Evolutionary conservation across 2,329 filamentous ascomycete genomes (phyloP).

Genomic region (Diaporthe amygdali): DNA sequence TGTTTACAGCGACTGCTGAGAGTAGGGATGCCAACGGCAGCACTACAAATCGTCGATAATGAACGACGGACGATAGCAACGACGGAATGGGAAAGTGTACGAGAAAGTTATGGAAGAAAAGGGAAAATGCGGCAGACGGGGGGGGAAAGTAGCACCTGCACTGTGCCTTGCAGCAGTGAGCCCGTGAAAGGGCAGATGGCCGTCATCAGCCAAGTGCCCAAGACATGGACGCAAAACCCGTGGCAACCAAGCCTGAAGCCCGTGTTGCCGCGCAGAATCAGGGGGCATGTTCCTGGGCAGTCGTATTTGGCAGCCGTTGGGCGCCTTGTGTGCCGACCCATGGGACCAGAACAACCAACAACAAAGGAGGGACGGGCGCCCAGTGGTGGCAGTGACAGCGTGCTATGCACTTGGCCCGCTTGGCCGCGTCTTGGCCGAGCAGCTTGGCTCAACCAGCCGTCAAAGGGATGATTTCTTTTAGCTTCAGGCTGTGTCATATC

Average conservation of each 20-base stretch:
- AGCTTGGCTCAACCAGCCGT: background rate
- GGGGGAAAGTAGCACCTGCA: background rate
- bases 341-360: background rate
- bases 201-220: slow-evolving; percentile 15
- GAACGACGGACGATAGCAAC: background rate
- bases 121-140: background rate
- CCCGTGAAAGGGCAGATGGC: background rate
- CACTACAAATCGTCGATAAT: background rate
- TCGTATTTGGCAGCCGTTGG: slow-evolving; percentile 9
- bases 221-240: slow-evolving; percentile 1
- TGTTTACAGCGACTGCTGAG: slow-evolving; percentile 6
- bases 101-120: background rate
- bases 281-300: background rate
- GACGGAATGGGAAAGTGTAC: background rate
- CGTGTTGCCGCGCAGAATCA: background rate
- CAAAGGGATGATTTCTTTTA: slow-evolving; percentile 7
- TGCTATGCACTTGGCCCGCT: slow-evolving; percentile 21
- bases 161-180: slow-evolving; percentile 9
- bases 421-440: slow-evolving; percentile 22
- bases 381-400: slow-evolving; percentile 8
- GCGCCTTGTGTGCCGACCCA: background rate
- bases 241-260: background rate
- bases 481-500: background rate
- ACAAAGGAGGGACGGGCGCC: slow-evolving; percentile 9
- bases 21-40: background rate